Evolutionary conservation across 768 basidiomycete species (phyloP).

Genomic region (Inosperma sp.): DNA sequence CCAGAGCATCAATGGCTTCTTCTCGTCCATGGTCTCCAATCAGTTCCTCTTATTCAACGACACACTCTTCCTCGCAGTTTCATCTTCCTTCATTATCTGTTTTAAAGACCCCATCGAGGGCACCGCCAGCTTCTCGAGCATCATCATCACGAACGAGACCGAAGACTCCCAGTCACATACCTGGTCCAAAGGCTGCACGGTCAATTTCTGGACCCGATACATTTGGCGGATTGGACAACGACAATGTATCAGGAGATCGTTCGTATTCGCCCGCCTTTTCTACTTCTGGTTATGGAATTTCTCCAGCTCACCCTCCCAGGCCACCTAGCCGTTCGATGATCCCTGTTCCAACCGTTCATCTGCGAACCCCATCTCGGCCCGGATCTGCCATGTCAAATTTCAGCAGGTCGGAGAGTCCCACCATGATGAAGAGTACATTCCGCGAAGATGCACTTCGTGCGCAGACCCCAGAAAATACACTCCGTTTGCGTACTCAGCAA

Average conservation of each 20-base stretch:
- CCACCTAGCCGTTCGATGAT: constrained; percentile 84
- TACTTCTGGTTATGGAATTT: constrained; percentile 38
- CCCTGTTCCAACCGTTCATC: constrained; percentile 68
- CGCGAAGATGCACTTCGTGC: constrained; percentile 37
- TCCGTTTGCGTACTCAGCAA: constrained; percentile 58
- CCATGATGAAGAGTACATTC: constrained; percentile 36
- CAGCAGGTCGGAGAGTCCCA: constrained; percentile 47
- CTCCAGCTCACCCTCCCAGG: constrained; percentile 56
- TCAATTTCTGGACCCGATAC: constrained; percentile 46
- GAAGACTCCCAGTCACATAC: constrained; percentile 78
- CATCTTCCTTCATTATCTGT: constrained; percentile 33
- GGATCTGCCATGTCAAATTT: constrained; percentile 68
- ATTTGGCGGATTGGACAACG: constrained; percentile 45
- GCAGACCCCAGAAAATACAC: constrained; percentile 16
- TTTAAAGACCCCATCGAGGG: constrained; percentile 50
- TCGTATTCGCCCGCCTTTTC: constrained; percentile 62
- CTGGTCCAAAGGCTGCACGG: constrained; percentile 51
- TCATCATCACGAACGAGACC: constrained; percentile 64
- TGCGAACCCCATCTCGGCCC: constrained; percentile 66
- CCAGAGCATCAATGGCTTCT: constrained; percentile 70
- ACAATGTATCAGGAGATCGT: constrained; percentile 47
- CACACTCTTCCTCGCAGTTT: constrained; percentile 44
- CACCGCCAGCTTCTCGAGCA: constrained; percentile 39
- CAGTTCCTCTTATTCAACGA: constrained; percentile 65
- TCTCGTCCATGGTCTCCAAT: constrained; percentile 79